Conservation (phyloP, 139 green algal genomes). For the Chlamydomonas schloesseri region DNA sequence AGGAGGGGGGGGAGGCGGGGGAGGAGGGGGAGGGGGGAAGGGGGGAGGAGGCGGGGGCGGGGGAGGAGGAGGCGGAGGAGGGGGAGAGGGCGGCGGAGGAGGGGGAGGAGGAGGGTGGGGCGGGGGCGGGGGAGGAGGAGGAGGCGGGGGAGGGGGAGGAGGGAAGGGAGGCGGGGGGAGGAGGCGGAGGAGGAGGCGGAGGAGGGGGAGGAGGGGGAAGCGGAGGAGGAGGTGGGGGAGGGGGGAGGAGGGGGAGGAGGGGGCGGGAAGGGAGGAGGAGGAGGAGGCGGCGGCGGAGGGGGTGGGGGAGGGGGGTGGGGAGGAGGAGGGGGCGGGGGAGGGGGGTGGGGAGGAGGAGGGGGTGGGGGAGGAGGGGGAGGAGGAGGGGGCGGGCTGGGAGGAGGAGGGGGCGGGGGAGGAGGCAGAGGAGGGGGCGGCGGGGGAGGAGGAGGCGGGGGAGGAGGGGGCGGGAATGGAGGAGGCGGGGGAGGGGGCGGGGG, state of each 20-base stretch:
- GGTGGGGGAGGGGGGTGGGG: neutral
- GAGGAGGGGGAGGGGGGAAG: neutral
- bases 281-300: neutral
- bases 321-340: neutral
- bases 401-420: no score
- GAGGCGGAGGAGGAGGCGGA: neutral
- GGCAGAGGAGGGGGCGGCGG: no score
- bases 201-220: no score
- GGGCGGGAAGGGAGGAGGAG: neutral
- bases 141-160: neutral
- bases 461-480: no score
- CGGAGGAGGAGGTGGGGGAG: neutral
- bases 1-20: neutral
- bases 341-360: neutral
- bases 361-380: neutral
- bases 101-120: neutral
- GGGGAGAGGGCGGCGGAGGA: neutral
- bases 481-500: no score
- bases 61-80: neutral
- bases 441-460: no score
- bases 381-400: neutral
- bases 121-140: neutral
- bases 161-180: neutral
- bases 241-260: neutral
- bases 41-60: constrained; percentile 8